These are phyloP conservation scores for Euphorbia celastroides DNA, from an alignment of 441 rosid species.

Conservation along the genomic window DNA sequence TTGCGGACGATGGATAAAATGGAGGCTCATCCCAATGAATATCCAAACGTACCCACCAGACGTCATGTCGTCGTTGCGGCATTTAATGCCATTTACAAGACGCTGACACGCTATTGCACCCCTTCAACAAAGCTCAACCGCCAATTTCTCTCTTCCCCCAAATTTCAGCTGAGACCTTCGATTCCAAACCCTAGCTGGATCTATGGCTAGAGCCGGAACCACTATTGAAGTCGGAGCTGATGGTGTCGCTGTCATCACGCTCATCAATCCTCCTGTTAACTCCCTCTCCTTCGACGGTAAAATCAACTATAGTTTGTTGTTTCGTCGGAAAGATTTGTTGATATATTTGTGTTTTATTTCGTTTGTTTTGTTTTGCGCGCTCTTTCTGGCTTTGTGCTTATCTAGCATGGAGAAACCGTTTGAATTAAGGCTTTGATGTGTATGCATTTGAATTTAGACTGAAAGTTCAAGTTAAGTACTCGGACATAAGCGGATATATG, in stretches of 20 bases:
- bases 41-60: not conserved
- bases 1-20: not conserved
- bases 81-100: not conserved
- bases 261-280: conserved; percentile 92
- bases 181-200: not conserved
- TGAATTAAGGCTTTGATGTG: not conserved
- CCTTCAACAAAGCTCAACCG: too few relatives aligned
- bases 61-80: not conserved
- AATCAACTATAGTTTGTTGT: not conserved
- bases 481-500: not conserved
- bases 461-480: not conserved
- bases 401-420: not conserved
- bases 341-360: not conserved
- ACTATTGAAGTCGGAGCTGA: conserved; percentile 75
- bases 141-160: not conserved
- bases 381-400: not conserved
- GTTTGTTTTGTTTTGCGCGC: not conserved
- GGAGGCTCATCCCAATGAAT: conserved; percentile 3
- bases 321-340: not conserved
- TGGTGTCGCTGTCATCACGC: conserved; percentile 82
- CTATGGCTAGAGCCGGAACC: conserved; percentile 50
- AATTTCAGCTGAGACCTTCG: not conserved
- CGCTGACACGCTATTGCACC: too few relatives aligned
- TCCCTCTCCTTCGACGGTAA: conserved; percentile 85
- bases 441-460: not conserved